Percentiles rank a stretch among this genome's conserved stretches.
Evolutionary conservation across 371 early-diverging fungal genomes (phyloP).

Genomic region (Mortierella sp.): DNA sequence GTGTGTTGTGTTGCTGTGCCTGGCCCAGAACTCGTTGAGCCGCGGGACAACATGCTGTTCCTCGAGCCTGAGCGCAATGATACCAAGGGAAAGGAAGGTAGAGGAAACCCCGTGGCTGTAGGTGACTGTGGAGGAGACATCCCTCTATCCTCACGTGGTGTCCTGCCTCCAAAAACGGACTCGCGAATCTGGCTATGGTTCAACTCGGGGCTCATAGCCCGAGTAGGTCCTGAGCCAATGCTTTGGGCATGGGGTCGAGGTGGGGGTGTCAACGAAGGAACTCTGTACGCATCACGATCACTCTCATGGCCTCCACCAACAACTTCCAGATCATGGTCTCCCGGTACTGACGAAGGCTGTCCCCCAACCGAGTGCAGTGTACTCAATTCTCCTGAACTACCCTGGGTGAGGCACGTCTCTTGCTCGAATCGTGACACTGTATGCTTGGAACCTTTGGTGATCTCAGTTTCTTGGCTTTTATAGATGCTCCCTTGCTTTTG

Average conservation of each 20-base stretch:
- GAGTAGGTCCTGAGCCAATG: neutral
- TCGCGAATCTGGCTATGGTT: conserved; percentile 31
- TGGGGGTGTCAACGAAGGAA: no score
- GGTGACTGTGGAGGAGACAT: conserved; percentile 10
- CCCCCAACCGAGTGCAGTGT: conserved; percentile 22
- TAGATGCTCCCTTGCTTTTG: no score
- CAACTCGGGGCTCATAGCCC: conserved; percentile 9
- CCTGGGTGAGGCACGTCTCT: conserved; percentile 27
- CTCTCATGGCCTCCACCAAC: no score
- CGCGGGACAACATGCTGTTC: conserved; percentile 16
- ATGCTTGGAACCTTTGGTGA: conserved; percentile 6
- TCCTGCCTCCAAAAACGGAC: conserved; percentile 50
- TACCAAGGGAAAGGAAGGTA: conserved; percentile 29
- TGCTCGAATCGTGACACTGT: neutral
- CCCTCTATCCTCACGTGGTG: conserved; percentile 19
- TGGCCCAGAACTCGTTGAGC: conserved; percentile 26
- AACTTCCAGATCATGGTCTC: no score
- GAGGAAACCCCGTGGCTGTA: neutral
- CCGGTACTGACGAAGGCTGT: neutral
- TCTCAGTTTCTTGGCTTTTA: no score
- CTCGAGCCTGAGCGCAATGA: conserved; percentile 25
- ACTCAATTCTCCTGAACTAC: conserved; percentile 26
- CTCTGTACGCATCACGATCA: no score
- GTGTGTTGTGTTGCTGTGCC: conserved; percentile 7
- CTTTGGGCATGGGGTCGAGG: no score